A percentile compares a stretch with the other conserved stretches of the same genome.
Conservation (phyloP, 108 stramenopile species). For the Cyclotella cryptica region DNA sequence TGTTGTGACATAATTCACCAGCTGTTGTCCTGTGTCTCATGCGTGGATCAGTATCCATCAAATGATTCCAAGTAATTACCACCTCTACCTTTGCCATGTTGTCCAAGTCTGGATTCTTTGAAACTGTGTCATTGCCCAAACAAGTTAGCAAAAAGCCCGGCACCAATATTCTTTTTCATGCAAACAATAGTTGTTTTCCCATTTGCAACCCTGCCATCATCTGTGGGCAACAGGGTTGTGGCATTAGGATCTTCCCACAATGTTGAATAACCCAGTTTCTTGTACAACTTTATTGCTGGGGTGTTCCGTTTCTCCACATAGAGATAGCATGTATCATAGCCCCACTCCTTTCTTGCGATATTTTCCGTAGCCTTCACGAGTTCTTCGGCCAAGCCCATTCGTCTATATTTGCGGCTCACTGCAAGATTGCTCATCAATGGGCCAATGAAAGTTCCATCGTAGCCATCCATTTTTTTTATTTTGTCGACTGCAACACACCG, state of each 20-base stretch:
- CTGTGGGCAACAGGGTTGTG: constrained; percentile 71
- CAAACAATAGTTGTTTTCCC: constrained; percentile 72
- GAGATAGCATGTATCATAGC: constrained; percentile 72
- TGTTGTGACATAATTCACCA: too few relatives aligned
- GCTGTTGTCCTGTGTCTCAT: too few relatives aligned
- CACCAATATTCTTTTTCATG: constrained; percentile 72
- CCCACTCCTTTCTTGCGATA: constrained; percentile 70
- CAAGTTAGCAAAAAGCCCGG: constrained; percentile 36
- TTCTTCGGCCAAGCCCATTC: constrained; percentile 76
- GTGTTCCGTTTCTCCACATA: constrained; percentile 82
- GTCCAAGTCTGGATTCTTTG: neutral
- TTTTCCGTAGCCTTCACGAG: constrained; percentile 72
- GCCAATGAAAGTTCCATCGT: constrained; percentile 25
- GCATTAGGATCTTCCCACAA: constrained; percentile 76
- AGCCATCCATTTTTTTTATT: constrained; percentile 48
- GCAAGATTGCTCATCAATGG: constrained; percentile 86
- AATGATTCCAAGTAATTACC: too few relatives aligned
- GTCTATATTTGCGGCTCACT: constrained; percentile 63
- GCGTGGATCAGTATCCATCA: too few relatives aligned
- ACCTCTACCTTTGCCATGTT: neutral
- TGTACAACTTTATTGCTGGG: constrained; percentile 72
- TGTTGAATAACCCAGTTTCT: constrained; percentile 75
- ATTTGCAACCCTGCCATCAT: constrained; percentile 56
- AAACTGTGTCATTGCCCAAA: constrained; percentile 22
- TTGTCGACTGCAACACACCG: constrained; percentile 21